phyloP scores from a whole-genome alignment of 1,284 basidiomycete genomes.

The Puccinia polysora region DNA sequence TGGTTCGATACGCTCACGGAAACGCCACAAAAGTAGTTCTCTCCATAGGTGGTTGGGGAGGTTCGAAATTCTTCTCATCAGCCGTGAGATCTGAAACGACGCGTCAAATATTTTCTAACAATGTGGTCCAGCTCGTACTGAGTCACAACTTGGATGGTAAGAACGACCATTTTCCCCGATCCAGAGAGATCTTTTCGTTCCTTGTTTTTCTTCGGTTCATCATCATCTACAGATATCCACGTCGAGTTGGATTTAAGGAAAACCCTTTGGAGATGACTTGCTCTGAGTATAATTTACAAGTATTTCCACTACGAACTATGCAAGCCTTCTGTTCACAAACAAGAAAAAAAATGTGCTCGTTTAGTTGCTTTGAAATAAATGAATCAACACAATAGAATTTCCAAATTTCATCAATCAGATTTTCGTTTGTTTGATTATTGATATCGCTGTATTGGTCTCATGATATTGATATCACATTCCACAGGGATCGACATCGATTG shows the following conservation, averaged over 20 bases:
- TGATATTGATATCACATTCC: background rate
- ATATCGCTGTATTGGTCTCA: background rate
- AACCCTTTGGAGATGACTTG: too few species aligned
- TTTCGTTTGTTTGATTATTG: background rate
- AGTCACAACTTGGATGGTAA: conserved; percentile 71
- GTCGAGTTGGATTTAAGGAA: conserved; percentile 44
- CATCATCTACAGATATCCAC: background rate
- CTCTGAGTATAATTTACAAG: conserved; percentile 66
- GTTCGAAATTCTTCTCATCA: conserved; percentile 69
- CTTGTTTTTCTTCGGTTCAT: background rate
- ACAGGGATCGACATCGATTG: conserved; percentile 45
- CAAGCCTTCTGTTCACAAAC: too few species aligned
- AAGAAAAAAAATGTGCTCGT: background rate
- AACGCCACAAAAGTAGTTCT: conserved; percentile 65
- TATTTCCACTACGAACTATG: background rate
- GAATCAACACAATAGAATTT: too few species aligned
- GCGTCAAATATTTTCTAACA: conserved; percentile 62
- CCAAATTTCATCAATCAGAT: too few species aligned
- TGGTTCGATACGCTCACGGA: conserved; percentile 65
- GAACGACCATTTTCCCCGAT: conserved; percentile 61
- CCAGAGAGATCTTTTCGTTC: too few species aligned
- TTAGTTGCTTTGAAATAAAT: too few species aligned
- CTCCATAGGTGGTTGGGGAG: conserved; percentile 84
- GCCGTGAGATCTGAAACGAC: conserved; percentile 61
- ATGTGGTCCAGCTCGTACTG: conserved; percentile 62